Percentiles rank a stretch among this genome's conserved stretches.
Conservation (phyloP, 441 rosid genomes). For the Omphalea diandra region DNA sequence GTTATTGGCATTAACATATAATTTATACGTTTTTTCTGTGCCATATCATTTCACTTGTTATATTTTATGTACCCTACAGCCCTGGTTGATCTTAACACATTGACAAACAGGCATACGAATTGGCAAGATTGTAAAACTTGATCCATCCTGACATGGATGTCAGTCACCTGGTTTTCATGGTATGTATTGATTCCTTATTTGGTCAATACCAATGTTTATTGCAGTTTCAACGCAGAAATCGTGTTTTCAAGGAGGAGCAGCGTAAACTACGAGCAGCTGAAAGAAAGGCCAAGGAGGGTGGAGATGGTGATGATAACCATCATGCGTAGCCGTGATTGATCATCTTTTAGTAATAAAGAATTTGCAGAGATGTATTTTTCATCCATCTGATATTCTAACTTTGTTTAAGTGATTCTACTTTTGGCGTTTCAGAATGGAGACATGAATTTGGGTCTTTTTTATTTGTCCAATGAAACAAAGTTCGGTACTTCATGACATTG, state of each 20-base stretch:
- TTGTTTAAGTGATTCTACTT: conserved; percentile 22
- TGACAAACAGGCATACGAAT: background rate
- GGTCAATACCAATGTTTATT: conserved; percentile 10
- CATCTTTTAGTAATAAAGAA: conserved; percentile 35
- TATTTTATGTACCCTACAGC: background rate
- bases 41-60: background rate
- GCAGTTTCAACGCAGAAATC: conserved; percentile 91
- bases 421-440: conserved; percentile 26
- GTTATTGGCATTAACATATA: no score
- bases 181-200: background rate
- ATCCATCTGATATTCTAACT: conserved; percentile 15
- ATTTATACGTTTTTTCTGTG: no score
- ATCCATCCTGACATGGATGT: background rate
- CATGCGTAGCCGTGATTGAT: conserved; percentile 34
- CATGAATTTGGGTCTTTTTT: background rate
- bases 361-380: conserved; percentile 25
- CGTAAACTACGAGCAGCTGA: conserved; percentile 86
- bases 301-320: conserved; percentile 39
- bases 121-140: background rate
- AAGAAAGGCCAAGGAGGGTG: conserved; percentile 49
- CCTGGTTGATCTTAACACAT: background rate
- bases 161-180: background rate
- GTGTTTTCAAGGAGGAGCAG: conserved; percentile 96
- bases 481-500: conserved; percentile 12
- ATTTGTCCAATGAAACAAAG: conserved; percentile 23